Evolutionary conservation across 345 rosid species (phyloP), one percentile per base, ranked within the genome.

Genomic region (Citrus hindsii): DNA sequence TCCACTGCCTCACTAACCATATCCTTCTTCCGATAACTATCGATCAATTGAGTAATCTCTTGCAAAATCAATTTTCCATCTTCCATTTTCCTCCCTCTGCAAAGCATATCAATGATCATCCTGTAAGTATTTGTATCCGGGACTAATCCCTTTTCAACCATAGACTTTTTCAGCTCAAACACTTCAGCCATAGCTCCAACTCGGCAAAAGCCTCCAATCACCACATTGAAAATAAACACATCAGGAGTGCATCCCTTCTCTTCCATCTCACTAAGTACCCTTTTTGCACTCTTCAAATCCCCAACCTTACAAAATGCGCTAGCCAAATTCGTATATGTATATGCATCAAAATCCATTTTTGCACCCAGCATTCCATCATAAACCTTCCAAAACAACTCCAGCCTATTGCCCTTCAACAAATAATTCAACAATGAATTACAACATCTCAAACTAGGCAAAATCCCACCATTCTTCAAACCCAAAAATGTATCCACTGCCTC

Each of bases 381-480:
- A 33, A 85, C 79, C 21, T 72, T 68, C 86, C 88, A 85, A 83
- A 85, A 85, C 79, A 81, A 69, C 25, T 73, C 77, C 77, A 79
- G 37, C 74, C 21, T 59, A 61, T 83, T 76, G 28, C 79, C 62
- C 32, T 81, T 85, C 79, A 83, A 48, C 79, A 83, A 81, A 79
- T 79, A 79, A 63, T 46, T 83, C 82, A 83, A 79, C 77, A 83
- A 79, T 5, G 78, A 35, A 79, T 85, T 85, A 71, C 84, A 83
- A 33, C 83, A 79, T 32, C 79, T 46, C 76, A 85, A 68, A 80
- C 58, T 51, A 63, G 74, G 80, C 69, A 79, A 19, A 74, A 83
- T 73, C 7, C 32, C 19, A 79, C 55, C 35, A 6, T 30, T 61
- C 71, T 76, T 76, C 7, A 79, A 81, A 9, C 79, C 83, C 32